A percentile compares a stretch with the other conserved stretches of the same genome.
Conservation (phyloP, 2,329 filamentous ascomycete genomes). For the Fusarium neocosmosporiellum region DNA sequence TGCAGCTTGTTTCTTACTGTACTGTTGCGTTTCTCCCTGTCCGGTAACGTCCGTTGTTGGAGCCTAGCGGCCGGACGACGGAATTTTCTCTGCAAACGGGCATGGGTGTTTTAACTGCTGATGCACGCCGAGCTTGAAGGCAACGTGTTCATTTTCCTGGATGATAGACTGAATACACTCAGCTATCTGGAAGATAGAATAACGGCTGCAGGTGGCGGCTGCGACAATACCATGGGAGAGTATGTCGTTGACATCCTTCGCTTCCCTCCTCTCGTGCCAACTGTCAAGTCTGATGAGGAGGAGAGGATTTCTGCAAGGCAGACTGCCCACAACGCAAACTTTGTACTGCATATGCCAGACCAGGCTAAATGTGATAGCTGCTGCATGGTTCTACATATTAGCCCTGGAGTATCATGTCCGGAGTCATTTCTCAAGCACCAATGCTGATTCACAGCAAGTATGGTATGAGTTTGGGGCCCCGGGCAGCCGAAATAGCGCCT, state of each 20-base stretch:
- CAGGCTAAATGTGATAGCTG: constrained; percentile 10
- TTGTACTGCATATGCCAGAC: background rate
- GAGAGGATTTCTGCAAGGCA: background rate
- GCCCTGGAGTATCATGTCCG: constrained; percentile 9
- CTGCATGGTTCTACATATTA: constrained; percentile 25
- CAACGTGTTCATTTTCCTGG: background rate
- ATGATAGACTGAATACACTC: background rate
- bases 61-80: background rate
- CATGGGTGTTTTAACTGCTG: background rate
- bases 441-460: constrained; percentile 25
- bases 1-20: background rate
- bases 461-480: constrained; percentile 14
- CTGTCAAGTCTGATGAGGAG: background rate
- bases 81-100: background rate
- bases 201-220: no score
- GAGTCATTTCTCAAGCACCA: constrained; percentile 25
- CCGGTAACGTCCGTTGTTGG: background rate
- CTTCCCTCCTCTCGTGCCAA: background rate
- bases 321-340: background rate
- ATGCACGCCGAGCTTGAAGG: background rate
- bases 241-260: background rate
- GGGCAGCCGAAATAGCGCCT: constrained; percentile 25
- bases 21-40: background rate
- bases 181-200: background rate
- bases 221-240: background rate